These are phyloP conservation scores for Luvunga scandens DNA, from an alignment of 345 rosid genomes.

Conservation along the genomic window DNA sequence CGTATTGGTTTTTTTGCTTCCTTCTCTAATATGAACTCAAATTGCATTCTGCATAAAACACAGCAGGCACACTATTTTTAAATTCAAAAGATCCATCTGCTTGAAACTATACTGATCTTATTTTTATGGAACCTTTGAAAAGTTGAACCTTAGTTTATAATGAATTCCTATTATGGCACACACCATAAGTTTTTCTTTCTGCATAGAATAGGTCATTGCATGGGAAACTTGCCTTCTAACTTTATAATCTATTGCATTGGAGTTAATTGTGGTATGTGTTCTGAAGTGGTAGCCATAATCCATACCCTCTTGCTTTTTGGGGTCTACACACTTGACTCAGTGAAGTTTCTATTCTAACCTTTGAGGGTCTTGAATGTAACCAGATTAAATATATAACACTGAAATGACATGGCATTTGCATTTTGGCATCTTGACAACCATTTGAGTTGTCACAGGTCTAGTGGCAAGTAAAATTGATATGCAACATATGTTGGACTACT, in stretches of 20 bases:
- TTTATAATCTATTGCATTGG: background rate
- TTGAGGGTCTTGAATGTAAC: background rate
- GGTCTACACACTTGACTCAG: background rate
- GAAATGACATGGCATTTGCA: background rate
- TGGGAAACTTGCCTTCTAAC: background rate
- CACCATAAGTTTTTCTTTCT: background rate
- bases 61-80: background rate
- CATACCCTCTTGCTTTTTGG: background rate
- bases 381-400: background rate
- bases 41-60: background rate
- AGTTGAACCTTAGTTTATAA: background rate
- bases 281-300: background rate
- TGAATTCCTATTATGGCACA: background rate
- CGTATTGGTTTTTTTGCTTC: constrained; percentile 26
- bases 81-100: constrained; percentile 3
- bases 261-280: background rate
- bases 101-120: constrained; percentile 5
- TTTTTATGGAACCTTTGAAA: background rate
- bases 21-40: background rate
- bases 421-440: background rate
- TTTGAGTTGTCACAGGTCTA: background rate
- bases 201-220: background rate
- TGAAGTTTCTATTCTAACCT: background rate
- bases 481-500: background rate
- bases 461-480: background rate